A percentile compares a stretch with the other conserved stretches of the same genome.
Evolutionary conservation across 2,329 filamentous ascomycete genomes (phyloP).

Genomic region (Colletotrichum truncatum): DNA sequence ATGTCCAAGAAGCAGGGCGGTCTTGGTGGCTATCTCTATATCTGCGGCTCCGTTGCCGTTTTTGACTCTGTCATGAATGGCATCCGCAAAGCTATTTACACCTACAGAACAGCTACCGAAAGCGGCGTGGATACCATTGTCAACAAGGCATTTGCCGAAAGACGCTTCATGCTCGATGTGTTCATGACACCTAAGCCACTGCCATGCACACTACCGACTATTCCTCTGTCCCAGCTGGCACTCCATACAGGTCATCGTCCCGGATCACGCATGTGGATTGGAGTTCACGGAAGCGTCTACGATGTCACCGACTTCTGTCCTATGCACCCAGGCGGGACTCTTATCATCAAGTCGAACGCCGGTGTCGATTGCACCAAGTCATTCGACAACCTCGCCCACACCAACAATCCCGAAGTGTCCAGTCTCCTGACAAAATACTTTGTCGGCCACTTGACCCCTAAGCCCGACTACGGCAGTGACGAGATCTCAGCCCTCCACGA

Average conservation of each 20-base stretch:
- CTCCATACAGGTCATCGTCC: conserved; percentile 59
- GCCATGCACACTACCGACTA: conserved; percentile 58
- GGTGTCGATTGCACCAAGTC: conserved; percentile 62
- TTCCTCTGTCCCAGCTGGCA: conserved; percentile 59
- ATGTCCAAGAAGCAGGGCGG: conserved; percentile 66
- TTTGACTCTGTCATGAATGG: conserved; percentile 65
- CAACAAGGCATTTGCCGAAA: conserved; percentile 62
- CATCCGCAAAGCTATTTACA: conserved; percentile 63
- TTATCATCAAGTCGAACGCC: conserved; percentile 63
- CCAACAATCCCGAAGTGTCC: conserved; percentile 62
- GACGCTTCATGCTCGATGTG: conserved; percentile 65
- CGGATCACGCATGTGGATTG: conserved; percentile 58
- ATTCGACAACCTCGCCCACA: conserved; percentile 63
- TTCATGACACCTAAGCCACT: conserved; percentile 65
- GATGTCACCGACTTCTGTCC: conserved; percentile 62
- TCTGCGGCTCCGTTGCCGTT: conserved; percentile 40
- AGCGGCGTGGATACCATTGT: conserved; percentile 59
- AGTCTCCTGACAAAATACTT: conserved; percentile 64
- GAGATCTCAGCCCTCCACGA: conserved; percentile 57
- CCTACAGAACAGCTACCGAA: conserved; percentile 59
- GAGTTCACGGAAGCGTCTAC: conserved; percentile 61
- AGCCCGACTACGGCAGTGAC: conserved; percentile 54
- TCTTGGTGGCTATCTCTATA: conserved; percentile 39
- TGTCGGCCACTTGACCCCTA: conserved; percentile 58
- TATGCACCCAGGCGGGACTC: conserved; percentile 62